Percentiles rank a stretch among this genome's conserved stretches.
These are phyloP conservation scores for Lasiosphaeria ovina DNA, from an alignment of 495 filamentous ascomycete species.

Conservation along the genomic window DNA sequence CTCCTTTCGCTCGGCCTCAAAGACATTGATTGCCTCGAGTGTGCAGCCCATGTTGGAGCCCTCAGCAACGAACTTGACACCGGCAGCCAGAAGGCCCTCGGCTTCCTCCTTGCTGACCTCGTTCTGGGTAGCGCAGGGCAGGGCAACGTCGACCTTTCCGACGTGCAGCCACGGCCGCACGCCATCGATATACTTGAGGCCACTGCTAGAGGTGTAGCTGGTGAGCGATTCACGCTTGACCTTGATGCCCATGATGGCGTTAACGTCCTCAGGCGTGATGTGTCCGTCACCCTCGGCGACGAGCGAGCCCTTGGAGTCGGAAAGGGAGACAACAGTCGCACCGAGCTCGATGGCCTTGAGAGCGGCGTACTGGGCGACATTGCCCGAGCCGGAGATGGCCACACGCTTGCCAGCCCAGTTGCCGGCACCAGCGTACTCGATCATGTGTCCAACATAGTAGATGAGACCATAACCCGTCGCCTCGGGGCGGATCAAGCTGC, in stretches of 20 bases:
- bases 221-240: conserved; percentile 80
- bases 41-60: conserved; percentile 99
- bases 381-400: conserved; percentile 94
- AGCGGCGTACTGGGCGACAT: conserved; percentile 97
- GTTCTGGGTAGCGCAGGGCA: conserved; percentile 95
- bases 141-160: conserved; percentile 82
- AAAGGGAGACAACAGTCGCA: conserved; percentile 87
- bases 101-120: conserved; percentile 92
- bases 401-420: conserved; percentile 89
- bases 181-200: conserved; percentile 82
- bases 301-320: conserved; percentile 84
- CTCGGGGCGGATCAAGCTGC: conserved; percentile 91
- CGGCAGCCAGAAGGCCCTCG: conserved; percentile 69
- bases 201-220: conserved; percentile 54
- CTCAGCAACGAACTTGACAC: conserved; percentile 87
- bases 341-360: conserved; percentile 97
- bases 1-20: conserved; percentile 75
- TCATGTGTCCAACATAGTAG: conserved; percentile 98
- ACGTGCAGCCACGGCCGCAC: conserved; percentile 89
- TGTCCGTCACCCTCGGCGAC: conserved; percentile 62
- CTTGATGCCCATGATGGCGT: conserved; percentile 78
- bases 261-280: conserved; percentile 76
- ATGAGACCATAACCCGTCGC: conserved; percentile 96
- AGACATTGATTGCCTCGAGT: conserved; percentile 89
- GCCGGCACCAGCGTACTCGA: conserved; percentile 82